Conservation (phyloP, 345 rosid species). For the Conringia planisiliqua region DNA sequence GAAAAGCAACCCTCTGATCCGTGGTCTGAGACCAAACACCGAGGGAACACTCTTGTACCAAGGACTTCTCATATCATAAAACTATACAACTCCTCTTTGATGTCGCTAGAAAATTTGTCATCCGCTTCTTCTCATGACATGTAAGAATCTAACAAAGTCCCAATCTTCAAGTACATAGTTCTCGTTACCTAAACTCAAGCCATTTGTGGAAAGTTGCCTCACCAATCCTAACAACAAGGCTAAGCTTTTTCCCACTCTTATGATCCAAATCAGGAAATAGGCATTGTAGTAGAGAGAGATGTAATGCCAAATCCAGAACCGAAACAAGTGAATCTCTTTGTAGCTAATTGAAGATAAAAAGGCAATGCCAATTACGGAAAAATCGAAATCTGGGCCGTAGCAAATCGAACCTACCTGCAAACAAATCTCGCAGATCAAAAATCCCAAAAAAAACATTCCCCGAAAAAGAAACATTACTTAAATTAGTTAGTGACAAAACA, state of each 20-base stretch:
- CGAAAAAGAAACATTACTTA: constrained; percentile 10
- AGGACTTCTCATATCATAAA: constrained; percentile 79
- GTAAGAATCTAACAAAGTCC: constrained; percentile 31
- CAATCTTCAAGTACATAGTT: constrained; percentile 29
- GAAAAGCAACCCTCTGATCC: constrained; percentile 59
- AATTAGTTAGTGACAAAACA: constrained; percentile 7
- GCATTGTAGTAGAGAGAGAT: not conserved
- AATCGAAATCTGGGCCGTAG: constrained; percentile 10
- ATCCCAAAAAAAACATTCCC: constrained; percentile 18
- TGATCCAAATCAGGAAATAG: constrained; percentile 29
- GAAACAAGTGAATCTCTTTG: constrained; percentile 4
- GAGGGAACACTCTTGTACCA: constrained; percentile 59
- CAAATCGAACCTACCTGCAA: constrained; percentile 43
- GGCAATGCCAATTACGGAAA: constrained; percentile 27
- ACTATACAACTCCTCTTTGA: constrained; percentile 1
- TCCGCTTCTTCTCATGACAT: constrained; percentile 41
- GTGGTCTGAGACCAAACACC: constrained; percentile 67
- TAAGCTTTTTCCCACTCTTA: constrained; percentile 14
- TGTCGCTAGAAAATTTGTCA: constrained; percentile 35
- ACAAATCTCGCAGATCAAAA: constrained; percentile 34
- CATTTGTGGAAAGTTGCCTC: not conserved
- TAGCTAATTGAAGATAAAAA: constrained; percentile 16
- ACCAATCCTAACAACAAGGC: not conserved
- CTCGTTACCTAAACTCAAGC: constrained; percentile 13
- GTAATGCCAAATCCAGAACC: constrained; percentile 11